Conservation (phyloP, 2,329 filamentous ascomycete genomes). For the Hymenoscyphus repandus region DNA sequence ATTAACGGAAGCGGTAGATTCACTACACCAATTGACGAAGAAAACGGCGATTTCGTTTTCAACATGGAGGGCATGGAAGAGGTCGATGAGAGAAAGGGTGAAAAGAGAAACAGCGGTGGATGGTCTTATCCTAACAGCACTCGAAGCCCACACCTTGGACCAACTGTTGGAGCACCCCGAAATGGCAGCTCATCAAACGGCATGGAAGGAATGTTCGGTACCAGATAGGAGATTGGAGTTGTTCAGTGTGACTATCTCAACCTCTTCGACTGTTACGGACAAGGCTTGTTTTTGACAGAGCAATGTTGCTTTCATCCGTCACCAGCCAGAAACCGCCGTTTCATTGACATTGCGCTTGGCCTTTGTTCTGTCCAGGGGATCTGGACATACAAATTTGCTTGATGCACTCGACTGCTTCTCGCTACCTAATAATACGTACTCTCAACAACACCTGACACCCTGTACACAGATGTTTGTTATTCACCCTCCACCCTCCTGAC, state of each 20-base stretch:
- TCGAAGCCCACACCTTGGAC: conserved; percentile 20
- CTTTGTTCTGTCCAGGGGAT: too few relatives aligned
- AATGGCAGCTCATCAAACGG: conserved; percentile 14
- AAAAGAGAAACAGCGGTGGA: conserved; percentile 30
- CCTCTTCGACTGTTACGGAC: not conserved
- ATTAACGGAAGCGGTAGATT: conserved; percentile 46
- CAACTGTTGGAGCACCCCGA: conserved; percentile 15
- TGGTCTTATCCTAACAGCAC: conserved; percentile 25
- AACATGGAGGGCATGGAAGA: conserved; percentile 65
- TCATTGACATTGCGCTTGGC: too few relatives aligned
- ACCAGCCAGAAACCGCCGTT: too few relatives aligned
- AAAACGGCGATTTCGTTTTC: conserved; percentile 59
- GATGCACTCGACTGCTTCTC: too few relatives aligned
- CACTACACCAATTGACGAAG: conserved; percentile 61
- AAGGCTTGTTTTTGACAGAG: too few relatives aligned
- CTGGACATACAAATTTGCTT: too few relatives aligned
- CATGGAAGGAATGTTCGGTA: conserved; percentile 11
- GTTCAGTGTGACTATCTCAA: not conserved
- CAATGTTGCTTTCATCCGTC: too few relatives aligned
- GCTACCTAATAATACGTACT: too few relatives aligned
- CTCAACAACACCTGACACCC: too few relatives aligned
- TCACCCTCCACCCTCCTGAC: too few relatives aligned
- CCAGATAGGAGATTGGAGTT: not conserved
- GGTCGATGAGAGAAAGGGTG: conserved; percentile 43
- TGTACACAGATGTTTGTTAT: too few relatives aligned